Evolutionary conservation across 2,329 filamentous ascomycete species (phyloP), one percentile per base, ranked within the genome.

Genomic region (Stachybotrys elegans): DNA sequence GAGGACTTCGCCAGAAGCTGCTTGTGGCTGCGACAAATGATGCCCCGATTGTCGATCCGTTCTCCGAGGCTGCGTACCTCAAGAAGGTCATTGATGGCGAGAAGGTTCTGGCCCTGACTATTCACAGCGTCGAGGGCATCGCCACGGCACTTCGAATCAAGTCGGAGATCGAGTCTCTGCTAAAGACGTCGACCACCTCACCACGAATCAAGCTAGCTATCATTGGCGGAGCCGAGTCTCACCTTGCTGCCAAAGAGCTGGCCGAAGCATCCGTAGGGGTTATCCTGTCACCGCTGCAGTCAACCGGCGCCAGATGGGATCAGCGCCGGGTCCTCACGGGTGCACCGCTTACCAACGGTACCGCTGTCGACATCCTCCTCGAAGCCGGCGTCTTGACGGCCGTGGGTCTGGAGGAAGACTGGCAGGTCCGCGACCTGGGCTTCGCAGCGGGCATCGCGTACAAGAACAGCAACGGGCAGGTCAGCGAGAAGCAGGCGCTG

Each of bases 281-380:
- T 17, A 73, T 86, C 21, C 71, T 86, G 2, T 69, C 75, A 0
- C 81, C 81, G 2, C 59, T 83, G 12, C 73, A 79, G 49, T 72
- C 78, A 0, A 79, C 76, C 53, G 70, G 72, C 3, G 59, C 57
- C 4, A 60, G 57, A 0, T 86, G 82, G 83, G 80, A 84, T 48
- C 68, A 82, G 59, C 75, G 79, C 0, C 75, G 81, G 2, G 73
- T 78, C 0, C 66, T 86, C 11, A 75, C 79, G 0, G 83, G 83
- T 2, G 81, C 82, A 5, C 83, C 83, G 1, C 68, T 86, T 1
- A 83, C 81, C 1, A 83, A 84, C 52, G 80, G 81, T 21, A 85
- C 82, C 1, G 72, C 73, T 0, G 65, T 83, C 5, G 79, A 85
- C 48, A 59, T 55, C 12, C 69, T 86, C 1, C 51, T 82, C 1